Percentiles rank a stretch among this genome's conserved stretches.
Evolutionary conservation across 2,329 filamentous ascomycete genomes (phyloP).

Genomic region (Paracoccidioides lutzii): DNA sequence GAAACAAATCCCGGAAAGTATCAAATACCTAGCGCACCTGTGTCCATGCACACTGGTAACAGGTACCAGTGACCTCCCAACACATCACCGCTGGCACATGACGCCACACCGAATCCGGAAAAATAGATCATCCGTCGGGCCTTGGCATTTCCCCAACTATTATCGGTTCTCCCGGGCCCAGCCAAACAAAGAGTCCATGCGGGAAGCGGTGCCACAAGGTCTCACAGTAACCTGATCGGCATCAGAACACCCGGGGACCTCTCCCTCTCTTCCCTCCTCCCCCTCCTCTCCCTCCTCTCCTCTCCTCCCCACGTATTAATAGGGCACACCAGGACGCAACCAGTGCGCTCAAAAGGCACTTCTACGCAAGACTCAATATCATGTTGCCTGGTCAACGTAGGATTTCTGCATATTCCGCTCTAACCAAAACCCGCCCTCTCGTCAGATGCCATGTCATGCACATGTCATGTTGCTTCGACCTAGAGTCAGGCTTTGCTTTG

Average conservation of each 20-base stretch:
- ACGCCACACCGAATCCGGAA: not conserved
- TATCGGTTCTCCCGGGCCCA: not conserved
- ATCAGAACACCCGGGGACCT: too few relatives aligned
- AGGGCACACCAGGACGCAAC: too few relatives aligned
- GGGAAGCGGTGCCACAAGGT: too few relatives aligned
- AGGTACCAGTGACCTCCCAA: not conserved
- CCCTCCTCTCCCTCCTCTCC: too few relatives aligned
- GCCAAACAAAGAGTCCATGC: too few relatives aligned
- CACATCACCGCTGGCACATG: not conserved
- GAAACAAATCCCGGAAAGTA: not conserved
- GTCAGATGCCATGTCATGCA: conserved; percentile 1
- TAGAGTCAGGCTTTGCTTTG: not conserved
- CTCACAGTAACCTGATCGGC: too few relatives aligned
- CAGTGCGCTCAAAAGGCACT: too few relatives aligned
- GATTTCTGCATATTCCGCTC: too few relatives aligned
- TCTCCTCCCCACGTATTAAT: too few relatives aligned
- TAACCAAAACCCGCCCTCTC: not conserved
- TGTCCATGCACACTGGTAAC: not conserved
- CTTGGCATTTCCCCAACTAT: not conserved
- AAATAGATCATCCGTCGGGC: not conserved
- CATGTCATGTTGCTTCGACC: not conserved
- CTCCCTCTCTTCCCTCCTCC: too few relatives aligned
- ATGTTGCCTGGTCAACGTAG: too few relatives aligned
- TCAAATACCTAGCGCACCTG: not conserved
- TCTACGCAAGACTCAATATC: too few relatives aligned